Conservation (phyloP, 2,329 filamentous ascomycete genomes). For the Aspergillus glaucus region DNA sequence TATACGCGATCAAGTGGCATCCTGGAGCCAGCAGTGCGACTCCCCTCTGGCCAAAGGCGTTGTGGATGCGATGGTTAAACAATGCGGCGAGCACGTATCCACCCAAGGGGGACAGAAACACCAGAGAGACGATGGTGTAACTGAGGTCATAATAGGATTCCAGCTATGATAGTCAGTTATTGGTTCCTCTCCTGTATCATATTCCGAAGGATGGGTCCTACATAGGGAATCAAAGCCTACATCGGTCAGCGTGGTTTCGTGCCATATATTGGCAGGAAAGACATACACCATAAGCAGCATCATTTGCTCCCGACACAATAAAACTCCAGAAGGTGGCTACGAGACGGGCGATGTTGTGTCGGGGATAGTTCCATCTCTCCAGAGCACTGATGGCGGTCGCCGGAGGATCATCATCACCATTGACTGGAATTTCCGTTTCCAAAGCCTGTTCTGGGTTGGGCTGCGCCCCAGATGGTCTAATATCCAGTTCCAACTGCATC, state of each 20-base stretch:
- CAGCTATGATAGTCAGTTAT: constrained; percentile 25
- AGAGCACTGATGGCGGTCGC: constrained; percentile 1
- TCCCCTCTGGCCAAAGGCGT: constrained; percentile 57
- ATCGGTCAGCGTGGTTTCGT: neutral
- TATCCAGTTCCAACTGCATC: no score
- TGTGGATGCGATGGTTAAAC: constrained; percentile 41
- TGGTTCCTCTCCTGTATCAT: neutral
- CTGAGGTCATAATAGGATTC: constrained; percentile 42
- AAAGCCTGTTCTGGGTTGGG: neutral
- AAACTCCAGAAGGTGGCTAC: constrained; percentile 54
- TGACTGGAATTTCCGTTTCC: neutral
- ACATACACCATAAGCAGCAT: constrained; percentile 53
- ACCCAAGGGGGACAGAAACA: constrained; percentile 44
- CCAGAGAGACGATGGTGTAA: constrained; percentile 45
- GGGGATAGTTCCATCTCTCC: constrained; percentile 47
- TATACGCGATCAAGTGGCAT: constrained; percentile 36
- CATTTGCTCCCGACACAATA: constrained; percentile 53
- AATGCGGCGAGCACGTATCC: constrained; percentile 44
- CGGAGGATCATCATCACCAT: neutral
- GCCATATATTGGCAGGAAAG: neutral
- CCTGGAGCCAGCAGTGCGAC: constrained; percentile 59
- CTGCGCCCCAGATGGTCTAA: neutral
- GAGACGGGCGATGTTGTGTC: constrained; percentile 44
- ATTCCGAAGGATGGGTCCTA: constrained; percentile 23
- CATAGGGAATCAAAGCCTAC: constrained; percentile 47